Evolutionary conservation across 352 stramenopile species (phyloP).

Genomic region (Phytophthora pluvialis): DNA sequence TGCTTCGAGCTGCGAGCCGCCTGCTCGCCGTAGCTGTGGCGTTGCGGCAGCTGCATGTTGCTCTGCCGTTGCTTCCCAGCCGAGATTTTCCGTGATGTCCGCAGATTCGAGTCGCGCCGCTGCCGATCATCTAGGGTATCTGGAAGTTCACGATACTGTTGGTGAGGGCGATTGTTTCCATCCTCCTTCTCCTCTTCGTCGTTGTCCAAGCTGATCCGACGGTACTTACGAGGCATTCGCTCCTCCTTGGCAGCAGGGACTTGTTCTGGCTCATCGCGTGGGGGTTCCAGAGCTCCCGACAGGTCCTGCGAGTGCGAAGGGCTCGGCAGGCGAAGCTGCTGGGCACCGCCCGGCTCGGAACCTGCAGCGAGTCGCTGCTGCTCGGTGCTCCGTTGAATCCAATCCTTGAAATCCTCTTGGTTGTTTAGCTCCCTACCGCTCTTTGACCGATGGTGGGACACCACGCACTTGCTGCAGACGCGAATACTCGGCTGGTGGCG

Average conservation of each 20-base stretch:
- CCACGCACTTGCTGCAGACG: conserved; percentile 85
- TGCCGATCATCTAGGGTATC: conserved; percentile 44
- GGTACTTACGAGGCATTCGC: conserved; percentile 57
- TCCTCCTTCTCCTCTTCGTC: conserved; percentile 77
- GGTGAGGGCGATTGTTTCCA: conserved; percentile 33
- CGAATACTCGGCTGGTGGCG: conserved; percentile 84
- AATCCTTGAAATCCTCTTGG: conserved; percentile 84
- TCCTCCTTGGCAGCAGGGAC: conserved; percentile 35
- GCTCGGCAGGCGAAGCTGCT: conserved; percentile 55
- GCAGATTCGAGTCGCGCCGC: conserved; percentile 44
- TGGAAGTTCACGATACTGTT: conserved; percentile 42
- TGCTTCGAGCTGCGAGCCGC: conserved; percentile 41
- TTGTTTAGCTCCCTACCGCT: conserved; percentile 74
- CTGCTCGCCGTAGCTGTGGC: conserved; percentile 45
- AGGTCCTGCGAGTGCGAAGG: conserved; percentile 75
- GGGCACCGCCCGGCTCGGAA: conserved; percentile 29
- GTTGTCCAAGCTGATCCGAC: conserved; percentile 66
- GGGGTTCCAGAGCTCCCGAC: conserved; percentile 43
- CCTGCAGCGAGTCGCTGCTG: conserved; percentile 41
- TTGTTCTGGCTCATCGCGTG: conserved; percentile 30
- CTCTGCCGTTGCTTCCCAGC: conserved; percentile 42
- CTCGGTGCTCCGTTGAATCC: conserved; percentile 74
- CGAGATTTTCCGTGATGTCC: conserved; percentile 44
- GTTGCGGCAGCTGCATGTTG: conserved; percentile 36
- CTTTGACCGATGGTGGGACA: conserved; percentile 79